phyloP scores from a whole-genome alignment of 139 green algal species.

The Yamagishiella unicocca region DNA sequence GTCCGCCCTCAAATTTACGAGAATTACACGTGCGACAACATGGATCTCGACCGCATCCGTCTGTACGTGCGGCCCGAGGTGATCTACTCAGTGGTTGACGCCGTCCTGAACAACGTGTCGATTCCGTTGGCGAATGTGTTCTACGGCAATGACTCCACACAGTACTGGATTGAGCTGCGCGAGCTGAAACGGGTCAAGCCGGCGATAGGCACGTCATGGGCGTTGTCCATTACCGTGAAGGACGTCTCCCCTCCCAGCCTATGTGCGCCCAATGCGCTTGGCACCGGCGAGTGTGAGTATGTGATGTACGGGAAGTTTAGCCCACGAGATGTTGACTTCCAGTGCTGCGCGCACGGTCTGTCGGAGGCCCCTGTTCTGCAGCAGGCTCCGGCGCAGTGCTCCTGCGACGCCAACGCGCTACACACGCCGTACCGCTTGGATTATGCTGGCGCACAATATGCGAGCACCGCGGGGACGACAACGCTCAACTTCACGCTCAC shows the following conservation, averaged over 20 bases:
- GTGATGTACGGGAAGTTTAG: slow-evolving; percentile 58
- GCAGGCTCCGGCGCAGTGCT: slow-evolving; percentile 21
- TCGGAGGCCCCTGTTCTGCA: neutral
- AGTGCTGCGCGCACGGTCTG: slow-evolving; percentile 58
- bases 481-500: slow-evolving; percentile 29
- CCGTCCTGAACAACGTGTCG: neutral
- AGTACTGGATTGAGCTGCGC: slow-evolving; percentile 15
- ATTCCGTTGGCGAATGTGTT: neutral
- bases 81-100: neutral
- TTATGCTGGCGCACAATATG: neutral
- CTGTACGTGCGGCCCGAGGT: slow-evolving; percentile 52
- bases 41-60: slow-evolving; percentile 55
- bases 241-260: slow-evolving; percentile 21
- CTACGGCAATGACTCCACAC: slow-evolving; percentile 10
- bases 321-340: slow-evolving; percentile 43
- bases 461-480: neutral
- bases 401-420: slow-evolving; percentile 47
- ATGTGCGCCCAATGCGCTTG: slow-evolving; percentile 46
- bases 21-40: slow-evolving; percentile 37
- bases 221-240: neutral
- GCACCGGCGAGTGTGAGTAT: slow-evolving; percentile 56
- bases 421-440: slow-evolving; percentile 55
- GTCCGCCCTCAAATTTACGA: neutral
- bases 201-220: neutral
- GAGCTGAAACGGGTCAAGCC: neutral